phyloP scores from a whole-genome alignment of 805 yeast species.

The Sugiyamaella floridensis region DNA sequence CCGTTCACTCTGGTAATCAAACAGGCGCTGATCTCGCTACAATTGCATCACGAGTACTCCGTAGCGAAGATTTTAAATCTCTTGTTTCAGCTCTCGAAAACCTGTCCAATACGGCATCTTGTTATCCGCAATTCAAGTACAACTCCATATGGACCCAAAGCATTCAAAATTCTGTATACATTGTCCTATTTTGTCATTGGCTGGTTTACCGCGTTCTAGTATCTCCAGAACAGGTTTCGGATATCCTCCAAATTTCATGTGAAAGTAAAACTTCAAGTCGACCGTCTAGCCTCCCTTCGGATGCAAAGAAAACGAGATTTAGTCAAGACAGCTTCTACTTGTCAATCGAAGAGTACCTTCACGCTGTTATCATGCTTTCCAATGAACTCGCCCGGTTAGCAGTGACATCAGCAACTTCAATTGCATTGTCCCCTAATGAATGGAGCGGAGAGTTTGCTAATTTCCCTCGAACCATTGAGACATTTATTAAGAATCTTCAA shows the following conservation, averaged over 20 bases:
- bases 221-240: conserved; percentile 1
- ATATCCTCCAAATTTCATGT: conserved; percentile 1
- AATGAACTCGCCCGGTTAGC: conserved; percentile 26
- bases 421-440: conserved; percentile 7
- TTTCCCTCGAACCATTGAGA: conserved; percentile 8
- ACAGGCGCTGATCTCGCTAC: neutral
- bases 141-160: conserved; percentile 2
- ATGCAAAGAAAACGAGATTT: neutral
- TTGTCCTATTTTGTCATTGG: neutral
- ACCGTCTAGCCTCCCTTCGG: neutral
- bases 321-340: conserved; percentile 5
- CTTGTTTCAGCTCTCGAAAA: neutral
- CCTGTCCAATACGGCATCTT: neutral
- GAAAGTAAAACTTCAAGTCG: conserved; percentile 1
- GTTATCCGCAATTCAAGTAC: conserved; percentile 9
- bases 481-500: conserved; percentile 24
- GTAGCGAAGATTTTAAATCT: neutral
- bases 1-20: neutral
- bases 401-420: conserved; percentile 23
- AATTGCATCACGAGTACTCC: neutral
- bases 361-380: conserved; percentile 21
- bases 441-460: conserved; percentile 2
- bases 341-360: conserved; percentile 27
- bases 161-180: neutral
- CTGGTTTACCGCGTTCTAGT: neutral